phyloP scores from a whole-genome alignment of 768 basidiomycete species.

The Suillus placidus region DNA sequence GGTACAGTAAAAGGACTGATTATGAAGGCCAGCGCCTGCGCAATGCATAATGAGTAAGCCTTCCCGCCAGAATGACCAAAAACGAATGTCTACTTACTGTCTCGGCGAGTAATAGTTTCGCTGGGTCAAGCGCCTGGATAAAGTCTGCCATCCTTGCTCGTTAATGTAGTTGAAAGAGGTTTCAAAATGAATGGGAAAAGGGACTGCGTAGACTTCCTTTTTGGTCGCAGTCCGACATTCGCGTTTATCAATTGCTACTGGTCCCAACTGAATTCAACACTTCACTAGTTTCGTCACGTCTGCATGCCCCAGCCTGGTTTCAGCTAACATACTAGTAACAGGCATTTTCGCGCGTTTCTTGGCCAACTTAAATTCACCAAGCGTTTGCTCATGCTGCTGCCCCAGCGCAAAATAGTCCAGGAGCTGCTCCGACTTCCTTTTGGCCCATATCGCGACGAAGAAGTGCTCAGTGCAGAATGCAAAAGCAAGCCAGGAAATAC shows the following conservation, averaged over 20 bases:
- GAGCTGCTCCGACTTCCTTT: constrained; percentile 31
- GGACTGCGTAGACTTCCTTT: neutral
- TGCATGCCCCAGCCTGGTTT: neutral
- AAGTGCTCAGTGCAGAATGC: constrained; percentile 28
- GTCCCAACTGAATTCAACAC: neutral
- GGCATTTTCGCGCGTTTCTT: neutral
- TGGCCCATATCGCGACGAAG: constrained; percentile 33
- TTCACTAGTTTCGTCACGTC: neutral
- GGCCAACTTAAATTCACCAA: neutral
- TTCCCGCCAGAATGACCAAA: neutral
- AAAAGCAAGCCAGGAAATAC: constrained; percentile 12
- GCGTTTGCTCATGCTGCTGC: neutral
- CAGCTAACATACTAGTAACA: neutral
- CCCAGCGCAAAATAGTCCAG: constrained; percentile 18
- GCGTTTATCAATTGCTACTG: neutral
- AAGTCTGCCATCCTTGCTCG: constrained; percentile 56
- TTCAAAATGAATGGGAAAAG: neutral
- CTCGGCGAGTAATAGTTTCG: constrained; percentile 64
- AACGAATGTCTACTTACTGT: constrained; percentile 47
- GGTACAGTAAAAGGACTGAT: constrained; percentile 59
- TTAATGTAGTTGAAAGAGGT: neutral
- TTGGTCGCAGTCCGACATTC: neutral
- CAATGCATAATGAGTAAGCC: constrained; percentile 4
- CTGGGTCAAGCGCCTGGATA: constrained; percentile 69
- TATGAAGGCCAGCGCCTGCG: constrained; percentile 63